Conservation (phyloP, 345 rosid genomes). For the Brassica cretica region DNA sequence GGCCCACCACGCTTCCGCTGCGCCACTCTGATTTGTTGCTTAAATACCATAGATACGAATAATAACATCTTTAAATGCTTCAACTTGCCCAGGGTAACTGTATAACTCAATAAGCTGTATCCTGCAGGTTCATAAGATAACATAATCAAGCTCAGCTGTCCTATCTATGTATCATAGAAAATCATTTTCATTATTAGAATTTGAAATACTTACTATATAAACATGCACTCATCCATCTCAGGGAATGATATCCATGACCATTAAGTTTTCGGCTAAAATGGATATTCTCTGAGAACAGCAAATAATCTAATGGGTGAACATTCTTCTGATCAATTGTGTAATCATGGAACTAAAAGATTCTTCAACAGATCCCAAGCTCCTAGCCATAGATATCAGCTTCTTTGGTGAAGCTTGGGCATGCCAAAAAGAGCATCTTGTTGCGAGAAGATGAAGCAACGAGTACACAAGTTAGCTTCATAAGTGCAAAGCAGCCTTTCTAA, state of each 20-base stretch:
- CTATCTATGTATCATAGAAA: background rate
- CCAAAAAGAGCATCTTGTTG: slow-evolving; percentile 15
- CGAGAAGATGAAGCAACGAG: slow-evolving; percentile 22
- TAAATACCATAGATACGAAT: background rate
- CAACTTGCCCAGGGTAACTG: slow-evolving; percentile 51
- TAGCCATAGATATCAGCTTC: slow-evolving; percentile 54
- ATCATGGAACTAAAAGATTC: slow-evolving; percentile 58
- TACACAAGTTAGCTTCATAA: slow-evolving; percentile 2
- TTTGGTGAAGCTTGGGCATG: slow-evolving; percentile 52
- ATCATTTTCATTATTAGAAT: background rate
- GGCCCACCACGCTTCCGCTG: slow-evolving; percentile 84
- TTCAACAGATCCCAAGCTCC: slow-evolving; percentile 53
- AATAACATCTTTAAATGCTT: slow-evolving; percentile 52
- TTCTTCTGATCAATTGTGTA: slow-evolving; percentile 55
- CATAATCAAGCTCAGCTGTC: slow-evolving; percentile 12
- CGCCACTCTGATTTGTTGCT: slow-evolving; percentile 48
- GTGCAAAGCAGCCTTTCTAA: slow-evolving; percentile 3
- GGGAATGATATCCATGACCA: slow-evolving; percentile 63
- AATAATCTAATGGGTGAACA: slow-evolving; percentile 51
- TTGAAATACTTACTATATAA: slow-evolving; percentile 55
- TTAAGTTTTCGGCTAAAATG: slow-evolving; percentile 59
- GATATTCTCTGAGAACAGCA: slow-evolving; percentile 67
- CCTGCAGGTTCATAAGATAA: slow-evolving; percentile 43
- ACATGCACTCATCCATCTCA: slow-evolving; percentile 60
- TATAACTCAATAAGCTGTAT: slow-evolving; percentile 73